Evolutionary conservation across 768 basidiomycete genomes (phyloP).

Genomic region (Pisolithus sp.): DNA sequence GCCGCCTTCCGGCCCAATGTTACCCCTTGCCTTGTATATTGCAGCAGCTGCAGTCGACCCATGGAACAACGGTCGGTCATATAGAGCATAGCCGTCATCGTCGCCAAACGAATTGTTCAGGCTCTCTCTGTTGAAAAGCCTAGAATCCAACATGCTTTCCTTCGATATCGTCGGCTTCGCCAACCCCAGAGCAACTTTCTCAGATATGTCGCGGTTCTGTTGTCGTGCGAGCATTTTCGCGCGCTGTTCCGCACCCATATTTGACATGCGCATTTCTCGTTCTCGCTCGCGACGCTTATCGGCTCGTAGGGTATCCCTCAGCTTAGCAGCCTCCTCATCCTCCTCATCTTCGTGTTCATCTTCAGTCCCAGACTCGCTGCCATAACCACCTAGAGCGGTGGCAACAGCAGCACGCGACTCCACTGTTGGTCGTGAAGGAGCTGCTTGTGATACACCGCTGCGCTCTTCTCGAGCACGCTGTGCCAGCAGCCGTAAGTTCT

Average conservation of each 20-base stretch:
- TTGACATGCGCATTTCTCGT: slow-evolving; percentile 96
- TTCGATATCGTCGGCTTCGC: slow-evolving; percentile 96
- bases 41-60: slow-evolving; percentile 96
- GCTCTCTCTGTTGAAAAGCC: slow-evolving; percentile 95
- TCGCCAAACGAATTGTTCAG: slow-evolving; percentile 76
- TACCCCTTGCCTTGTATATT: slow-evolving; percentile 96
- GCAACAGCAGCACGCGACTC: slow-evolving; percentile 67
- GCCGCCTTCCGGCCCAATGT: slow-evolving; percentile 59
- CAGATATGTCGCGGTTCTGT: slow-evolving; percentile 98
- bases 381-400: slow-evolving; percentile 78
- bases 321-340: slow-evolving; percentile 78
- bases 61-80: slow-evolving; percentile 93
- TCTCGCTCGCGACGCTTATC: slow-evolving; percentile 94
- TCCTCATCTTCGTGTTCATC: slow-evolving; percentile 63
- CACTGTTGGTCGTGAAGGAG: slow-evolving; percentile 55
- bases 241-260: slow-evolving; percentile 96
- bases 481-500: slow-evolving; percentile 87
- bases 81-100: slow-evolving; percentile 90
- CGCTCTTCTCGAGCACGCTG: slow-evolving; percentile 96
- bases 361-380: slow-evolving; percentile 63
- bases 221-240: slow-evolving; percentile 94
- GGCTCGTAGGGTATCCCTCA: slow-evolving; percentile 84
- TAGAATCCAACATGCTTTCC: slow-evolving; percentile 95
- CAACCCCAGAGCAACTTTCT: slow-evolving; percentile 95
- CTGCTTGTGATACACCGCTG: slow-evolving; percentile 58